Evolutionary conservation across 2,329 filamentous ascomycete species (phyloP), one percentile per base, ranked within the genome.

Genomic region (Exophiala alcalophila): DNA sequence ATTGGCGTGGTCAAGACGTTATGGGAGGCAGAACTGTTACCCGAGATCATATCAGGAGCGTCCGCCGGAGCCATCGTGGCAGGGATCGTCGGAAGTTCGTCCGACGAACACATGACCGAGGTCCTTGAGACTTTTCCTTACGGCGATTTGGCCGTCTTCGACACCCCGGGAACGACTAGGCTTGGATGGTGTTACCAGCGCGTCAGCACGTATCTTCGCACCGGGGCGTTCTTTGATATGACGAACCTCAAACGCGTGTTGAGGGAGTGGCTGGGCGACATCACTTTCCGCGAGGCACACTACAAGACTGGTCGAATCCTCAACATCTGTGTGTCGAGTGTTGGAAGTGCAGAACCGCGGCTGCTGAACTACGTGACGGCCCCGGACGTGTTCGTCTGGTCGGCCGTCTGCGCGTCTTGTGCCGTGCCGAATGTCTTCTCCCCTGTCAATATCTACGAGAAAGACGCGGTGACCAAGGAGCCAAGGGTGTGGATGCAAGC

Each of bases 211-310:
- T 78, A 86, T 55, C 87, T 88, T 1, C 26, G 32, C 12, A 46
- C 49, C 6, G 45, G 45, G 11, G 83, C 82, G 31, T 83, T 91
- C 70, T 86, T 90, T 50, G 88, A 96, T 59, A 94, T 94, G 56
- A 77, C 78, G 16, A 81, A 95, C 62, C 69, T 96, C 34, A 83
- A 79, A 2, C 76, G 83, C 32, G 88, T 94, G 4, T 92, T 97
- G 86, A 78, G 80, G 40, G 73, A 74, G 21, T 70, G 92, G 58
- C 74, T 95, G 5, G 89, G 89, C 25, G 86, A 96, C 57, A 83
- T 95, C 57, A 97, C 91, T 0, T 97, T 97, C 56, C 86, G 91
- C 59, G 91, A 97, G 65, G 88, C 89, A 1, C 96, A 96, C 68
- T 94, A 95, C 61, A 83, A 89, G n/a, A 95, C 90, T 0, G 79